These are phyloP conservation scores for Aspergillus spinulosporus DNA, from an alignment of 2,329 filamentous ascomycete species.

Conservation along the genomic window DNA sequence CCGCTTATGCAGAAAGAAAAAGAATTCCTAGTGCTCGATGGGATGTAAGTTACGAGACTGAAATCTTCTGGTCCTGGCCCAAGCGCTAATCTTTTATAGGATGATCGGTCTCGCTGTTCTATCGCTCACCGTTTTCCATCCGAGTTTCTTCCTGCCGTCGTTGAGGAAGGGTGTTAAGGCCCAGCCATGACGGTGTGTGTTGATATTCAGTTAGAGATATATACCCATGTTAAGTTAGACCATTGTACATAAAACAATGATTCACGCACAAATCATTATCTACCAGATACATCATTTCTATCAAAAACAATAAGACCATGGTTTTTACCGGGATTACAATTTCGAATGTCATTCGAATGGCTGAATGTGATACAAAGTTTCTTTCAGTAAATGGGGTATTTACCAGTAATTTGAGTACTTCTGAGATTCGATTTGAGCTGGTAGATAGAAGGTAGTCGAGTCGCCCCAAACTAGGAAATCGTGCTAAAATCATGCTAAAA, in stretches of 20 bases:
- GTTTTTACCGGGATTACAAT: too few species aligned
- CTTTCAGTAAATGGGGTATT: too few species aligned
- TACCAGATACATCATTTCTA: too few species aligned
- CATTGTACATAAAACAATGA: neutral
- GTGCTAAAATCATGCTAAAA: neutral
- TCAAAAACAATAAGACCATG: too few species aligned
- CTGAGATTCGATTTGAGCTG: too few species aligned
- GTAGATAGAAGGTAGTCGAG: too few species aligned
- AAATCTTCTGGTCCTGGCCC: too few species aligned
- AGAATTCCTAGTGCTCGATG: slow-evolving; percentile 55
- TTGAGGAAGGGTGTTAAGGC: slow-evolving; percentile 31
- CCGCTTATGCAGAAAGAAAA: slow-evolving; percentile 51
- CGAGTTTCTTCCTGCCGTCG: slow-evolving; percentile 46
- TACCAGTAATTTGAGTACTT: too few species aligned
- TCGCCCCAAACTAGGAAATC: too few species aligned
- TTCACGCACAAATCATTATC: too few species aligned
- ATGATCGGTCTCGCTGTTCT: slow-evolving; percentile 49
- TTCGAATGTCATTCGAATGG: too few species aligned
- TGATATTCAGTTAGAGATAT: neutral
- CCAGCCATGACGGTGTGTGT: slow-evolving; percentile 11
- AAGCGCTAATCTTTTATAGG: slow-evolving; percentile 26
- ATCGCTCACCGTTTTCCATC: slow-evolving; percentile 46
- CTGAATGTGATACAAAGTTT: too few species aligned
- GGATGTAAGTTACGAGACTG: slow-evolving; percentile 20
- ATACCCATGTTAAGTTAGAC: neutral